Evolutionary conservation across 2,329 filamentous ascomycete genomes (phyloP).

Genomic region (Helicocarpus griseus): DNA sequence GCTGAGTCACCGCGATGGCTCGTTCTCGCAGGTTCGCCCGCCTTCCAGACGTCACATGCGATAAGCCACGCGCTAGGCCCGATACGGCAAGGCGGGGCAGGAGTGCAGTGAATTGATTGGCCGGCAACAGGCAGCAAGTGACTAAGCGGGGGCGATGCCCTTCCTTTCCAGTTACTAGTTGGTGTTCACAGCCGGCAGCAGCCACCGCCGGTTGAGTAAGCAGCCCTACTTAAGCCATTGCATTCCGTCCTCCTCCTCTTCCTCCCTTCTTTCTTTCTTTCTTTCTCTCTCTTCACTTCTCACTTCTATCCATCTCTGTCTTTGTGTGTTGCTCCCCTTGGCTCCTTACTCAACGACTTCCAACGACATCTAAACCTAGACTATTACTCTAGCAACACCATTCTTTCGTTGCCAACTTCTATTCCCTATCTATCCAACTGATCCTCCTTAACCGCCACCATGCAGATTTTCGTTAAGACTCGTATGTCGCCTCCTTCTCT

Average conservation of each 20-base stretch:
- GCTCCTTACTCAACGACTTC: constrained; percentile 7
- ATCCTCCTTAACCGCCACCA: constrained; percentile 37
- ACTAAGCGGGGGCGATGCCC: background rate
- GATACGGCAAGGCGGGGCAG: background rate
- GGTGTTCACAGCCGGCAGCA: no score
- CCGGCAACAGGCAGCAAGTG: background rate
- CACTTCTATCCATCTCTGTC: constrained; percentile 8
- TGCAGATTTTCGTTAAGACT: constrained; percentile 99
- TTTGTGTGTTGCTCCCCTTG: background rate
- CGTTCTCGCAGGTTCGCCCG: constrained; percentile 9
- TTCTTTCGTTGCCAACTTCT: background rate
- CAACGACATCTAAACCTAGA: constrained; percentile 13
- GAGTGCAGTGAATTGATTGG: no score
- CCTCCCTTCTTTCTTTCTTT: constrained; percentile 14
- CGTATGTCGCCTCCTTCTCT: constrained; percentile 48
- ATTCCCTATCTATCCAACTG: background rate
- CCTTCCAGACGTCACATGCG: constrained; percentile 4
- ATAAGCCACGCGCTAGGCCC: background rate
- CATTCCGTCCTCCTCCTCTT: constrained; percentile 12
- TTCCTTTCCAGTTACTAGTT: background rate
- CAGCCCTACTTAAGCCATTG: constrained; percentile 23
- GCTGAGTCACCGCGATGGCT: background rate
- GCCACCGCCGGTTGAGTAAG: background rate
- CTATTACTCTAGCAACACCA: background rate
- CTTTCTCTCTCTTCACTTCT: constrained; percentile 9